These are phyloP conservation scores for Artemisia tridentata DNA, from an alignment of 129 eudicot genomes.

Conservation along the genomic window DNA sequence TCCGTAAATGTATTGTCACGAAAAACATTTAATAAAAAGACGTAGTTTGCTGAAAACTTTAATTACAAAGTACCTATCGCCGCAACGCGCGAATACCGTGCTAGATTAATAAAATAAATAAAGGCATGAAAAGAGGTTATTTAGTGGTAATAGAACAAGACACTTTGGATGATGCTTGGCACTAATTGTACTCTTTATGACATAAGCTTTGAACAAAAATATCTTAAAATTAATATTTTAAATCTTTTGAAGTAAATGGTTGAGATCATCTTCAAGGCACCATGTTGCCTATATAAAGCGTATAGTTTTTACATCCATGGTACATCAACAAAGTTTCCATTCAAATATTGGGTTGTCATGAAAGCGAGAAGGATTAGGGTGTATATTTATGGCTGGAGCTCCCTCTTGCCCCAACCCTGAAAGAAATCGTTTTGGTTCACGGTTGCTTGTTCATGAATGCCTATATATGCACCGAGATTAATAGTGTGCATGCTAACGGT, in stretches of 20 bases:
- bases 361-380: neutral
- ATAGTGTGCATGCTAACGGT: neutral
- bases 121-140: conserved; percentile 12
- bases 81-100: too few relatives aligned
- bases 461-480: conserved; percentile 22
- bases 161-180: conserved; percentile 33
- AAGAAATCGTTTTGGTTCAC: conserved; percentile 18
- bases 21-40: too few relatives aligned
- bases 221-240: conserved; percentile 26
- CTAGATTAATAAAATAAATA: neutral
- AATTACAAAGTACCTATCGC: too few relatives aligned
- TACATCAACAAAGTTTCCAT: conserved; percentile 5
- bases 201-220: conserved; percentile 29
- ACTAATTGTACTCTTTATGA: conserved; percentile 33
- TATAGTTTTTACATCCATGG: conserved; percentile 10
- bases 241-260: conserved; percentile 24
- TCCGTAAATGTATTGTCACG: too few relatives aligned
- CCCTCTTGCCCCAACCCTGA: conserved; percentile 34
- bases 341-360: neutral
- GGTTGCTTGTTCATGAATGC: conserved; percentile 36
- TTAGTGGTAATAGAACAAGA: conserved; percentile 29
- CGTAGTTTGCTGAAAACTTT: too few relatives aligned
- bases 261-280: conserved; percentile 14
- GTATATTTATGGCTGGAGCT: conserved; percentile 38
- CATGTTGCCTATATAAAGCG: conserved; percentile 36